A percentile compares a stretch with the other conserved stretches of the same genome.
Evolutionary conservation across 805 yeast species (phyloP).

Genomic region (Naumovozyma castellii): DNA sequence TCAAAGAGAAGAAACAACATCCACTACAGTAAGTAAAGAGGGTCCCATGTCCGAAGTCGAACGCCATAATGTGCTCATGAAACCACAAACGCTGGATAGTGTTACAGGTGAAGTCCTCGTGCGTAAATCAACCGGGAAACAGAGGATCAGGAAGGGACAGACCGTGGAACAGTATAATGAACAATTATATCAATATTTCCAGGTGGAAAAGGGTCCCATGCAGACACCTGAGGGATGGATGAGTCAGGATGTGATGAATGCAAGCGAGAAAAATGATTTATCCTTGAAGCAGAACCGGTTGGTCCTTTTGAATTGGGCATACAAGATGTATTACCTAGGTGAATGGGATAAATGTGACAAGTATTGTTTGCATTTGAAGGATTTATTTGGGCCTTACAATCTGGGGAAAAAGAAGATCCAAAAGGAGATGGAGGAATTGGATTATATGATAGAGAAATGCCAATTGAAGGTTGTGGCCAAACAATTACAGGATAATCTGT

Average conservation of each 20-base stretch:
- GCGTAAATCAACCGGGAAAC: slow-evolving; percentile 38
- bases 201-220: slow-evolving; percentile 44
- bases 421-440: slow-evolving; percentile 43
- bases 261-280: slow-evolving; percentile 12
- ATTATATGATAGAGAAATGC: slow-evolving; percentile 16
- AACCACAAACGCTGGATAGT: slow-evolving; percentile 21
- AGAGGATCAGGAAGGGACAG: slow-evolving; percentile 57
- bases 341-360: slow-evolving; percentile 44
- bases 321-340: slow-evolving; percentile 48
- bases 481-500: not conserved
- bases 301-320: slow-evolving; percentile 43
- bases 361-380: slow-evolving; percentile 33
- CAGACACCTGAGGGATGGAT: slow-evolving; percentile 35
- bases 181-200: slow-evolving; percentile 44
- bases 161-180: slow-evolving; percentile 48
- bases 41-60: not conserved
- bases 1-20: too few relatives aligned
- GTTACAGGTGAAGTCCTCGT: slow-evolving; percentile 36
- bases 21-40: too few relatives aligned
- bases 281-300: slow-evolving; percentile 47
- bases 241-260: too few relatives aligned
- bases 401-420: slow-evolving; percentile 34
- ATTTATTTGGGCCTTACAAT: not conserved
- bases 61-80: slow-evolving; percentile 8
- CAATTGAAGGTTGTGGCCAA: not conserved